Conservation (phyloP, 805 yeast genomes). For the Blastobotrys peoriensis region DNA sequence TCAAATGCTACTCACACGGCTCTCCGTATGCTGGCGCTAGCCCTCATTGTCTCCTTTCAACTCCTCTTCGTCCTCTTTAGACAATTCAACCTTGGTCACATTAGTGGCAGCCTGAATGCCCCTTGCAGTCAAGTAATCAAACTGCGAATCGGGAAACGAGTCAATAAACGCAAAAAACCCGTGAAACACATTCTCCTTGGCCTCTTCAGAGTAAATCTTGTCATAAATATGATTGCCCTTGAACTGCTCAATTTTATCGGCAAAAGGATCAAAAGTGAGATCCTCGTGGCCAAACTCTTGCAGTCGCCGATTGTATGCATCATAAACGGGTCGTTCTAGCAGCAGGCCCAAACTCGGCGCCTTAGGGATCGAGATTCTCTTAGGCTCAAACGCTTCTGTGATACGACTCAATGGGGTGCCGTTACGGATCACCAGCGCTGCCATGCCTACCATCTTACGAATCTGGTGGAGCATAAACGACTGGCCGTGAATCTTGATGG, state of each 20-base stretch:
- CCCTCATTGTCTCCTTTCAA: slow-evolving; percentile 32
- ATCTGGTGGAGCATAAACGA: slow-evolving; percentile 98
- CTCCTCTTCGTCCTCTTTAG: slow-evolving; percentile 30
- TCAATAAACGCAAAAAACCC: slow-evolving; percentile 91
- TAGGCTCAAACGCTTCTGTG: slow-evolving; percentile 64
- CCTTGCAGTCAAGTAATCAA: slow-evolving; percentile 43
- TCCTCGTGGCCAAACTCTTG: slow-evolving; percentile 71
- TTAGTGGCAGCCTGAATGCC: slow-evolving; percentile 23
- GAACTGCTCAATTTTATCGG: slow-evolving; percentile 71
- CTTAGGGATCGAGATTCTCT: slow-evolving; percentile 84
- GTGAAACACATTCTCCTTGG: slow-evolving; percentile 76
- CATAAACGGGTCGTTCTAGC: slow-evolving; percentile 88
- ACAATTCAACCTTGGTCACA: slow-evolving; percentile 14
- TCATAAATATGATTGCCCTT: slow-evolving; percentile 86
- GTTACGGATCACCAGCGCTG: slow-evolving; percentile 74
- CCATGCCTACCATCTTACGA: slow-evolving; percentile 97
- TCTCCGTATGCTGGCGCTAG: too few relatives aligned
- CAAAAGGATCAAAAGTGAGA: slow-evolving; percentile 61
- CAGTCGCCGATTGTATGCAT: slow-evolving; percentile 68
- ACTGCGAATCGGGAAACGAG: slow-evolving; percentile 62
- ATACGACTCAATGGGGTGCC: slow-evolving; percentile 79
- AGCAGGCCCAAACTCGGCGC: slow-evolving; percentile 94
- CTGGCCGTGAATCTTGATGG: slow-evolving; percentile 95
- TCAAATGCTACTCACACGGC: too few relatives aligned
- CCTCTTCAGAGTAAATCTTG: slow-evolving; percentile 86